A percentile compares a stretch with the other conserved stretches of the same genome.
phyloP scores from a whole-genome alignment of 106 monocot genomes.

The Narthecium ossifragum region DNA sequence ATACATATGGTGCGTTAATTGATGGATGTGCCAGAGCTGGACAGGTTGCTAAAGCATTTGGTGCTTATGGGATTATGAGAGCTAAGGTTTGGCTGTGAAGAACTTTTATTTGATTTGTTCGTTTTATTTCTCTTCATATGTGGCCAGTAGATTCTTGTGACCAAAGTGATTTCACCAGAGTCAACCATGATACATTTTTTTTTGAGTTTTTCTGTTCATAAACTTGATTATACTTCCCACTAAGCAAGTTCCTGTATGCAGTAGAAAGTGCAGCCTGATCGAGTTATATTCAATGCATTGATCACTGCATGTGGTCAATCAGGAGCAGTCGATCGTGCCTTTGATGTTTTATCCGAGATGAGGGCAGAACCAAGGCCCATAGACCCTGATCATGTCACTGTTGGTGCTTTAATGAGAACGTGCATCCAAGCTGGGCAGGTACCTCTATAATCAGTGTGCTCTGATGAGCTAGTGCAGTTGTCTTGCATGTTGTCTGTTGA shows the following conservation, averaged over 20 bases:
- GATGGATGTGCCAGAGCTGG: conserved; percentile 96
- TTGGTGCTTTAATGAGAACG: conserved; percentile 91
- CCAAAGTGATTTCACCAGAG: too few species aligned
- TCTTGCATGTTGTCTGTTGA: background rate
- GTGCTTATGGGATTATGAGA: conserved; percentile 97
- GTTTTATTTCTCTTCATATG: too few species aligned
- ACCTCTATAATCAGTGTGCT: background rate
- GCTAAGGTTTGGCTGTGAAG: conserved; percentile 55
- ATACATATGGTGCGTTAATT: conserved; percentile 90
- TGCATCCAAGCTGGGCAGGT: conserved; percentile 79
- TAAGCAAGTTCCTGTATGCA: conserved; percentile 60
- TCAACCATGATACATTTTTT: too few species aligned
- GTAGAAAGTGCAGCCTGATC: conserved; percentile 98
- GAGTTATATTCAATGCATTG: conserved; percentile 92
- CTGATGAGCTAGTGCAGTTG: background rate
- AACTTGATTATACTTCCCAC: conserved; percentile 4
- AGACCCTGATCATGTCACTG: conserved; percentile 90
- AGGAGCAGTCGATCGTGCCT: conserved; percentile 97
- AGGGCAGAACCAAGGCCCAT: conserved; percentile 64
- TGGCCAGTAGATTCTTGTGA: too few species aligned
- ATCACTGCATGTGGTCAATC: conserved; percentile 97
- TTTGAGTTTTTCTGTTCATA: background rate
- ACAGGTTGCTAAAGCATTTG: conserved; percentile 97
- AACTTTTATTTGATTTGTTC: too few species aligned
- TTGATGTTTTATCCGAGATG: conserved; percentile 99